Base-by-base conservation (phyloP, 192 early-diverging fungal genomes). In the Diversispora epigaea region DNA sequence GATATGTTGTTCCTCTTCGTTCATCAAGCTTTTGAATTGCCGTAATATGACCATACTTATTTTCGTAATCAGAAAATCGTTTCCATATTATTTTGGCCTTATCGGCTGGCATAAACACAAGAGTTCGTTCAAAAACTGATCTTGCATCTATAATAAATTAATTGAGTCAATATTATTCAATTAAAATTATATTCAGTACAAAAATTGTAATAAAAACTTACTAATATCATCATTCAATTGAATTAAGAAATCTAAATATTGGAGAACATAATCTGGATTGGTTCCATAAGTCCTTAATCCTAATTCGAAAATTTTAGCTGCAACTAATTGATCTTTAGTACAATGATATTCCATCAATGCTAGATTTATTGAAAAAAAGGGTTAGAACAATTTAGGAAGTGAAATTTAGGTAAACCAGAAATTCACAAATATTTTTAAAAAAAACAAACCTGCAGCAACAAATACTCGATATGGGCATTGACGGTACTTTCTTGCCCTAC, bases 261-360 rank as follows among this genome's bases (percentile, higher is more conserved):
- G 84, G 49, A 84, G 72, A 52, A 96, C 88, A 81, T 89, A 96
- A 19, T 87, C 86, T 5, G 88, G 78, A 68, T 92, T 86, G 60
- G 93, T 90, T 6, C 84, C 84, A 82, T 94, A 94, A 1, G 77
- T 71, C 78, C 96, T 97, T 69, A 93, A 80, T 25, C 93, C 94
- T n/a, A 92, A 76, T 77, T 94, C 93, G 82, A 98, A 97, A 49
- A 98, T 90, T 70, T 92, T 92, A 44, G 91, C 93, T 1, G 95
- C 96, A 65, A 97, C 86, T 2, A 71, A 78, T 1, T 89, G 79
- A 71, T 95, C 92, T 83, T 96, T 97, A 61, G 88, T 94, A 69
- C 91, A 88, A 77, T 96, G 91, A 79, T 94, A 94, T 81, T 98
- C 96, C 93, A 97, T 93, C 47, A 95, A 76, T 10, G 95, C 96